Evolutionary conservation across 495 filamentous ascomycete species (phyloP), one percentile per base, ranked within the genome.

Genomic region (Umbilicaria muhlenbergii): DNA sequence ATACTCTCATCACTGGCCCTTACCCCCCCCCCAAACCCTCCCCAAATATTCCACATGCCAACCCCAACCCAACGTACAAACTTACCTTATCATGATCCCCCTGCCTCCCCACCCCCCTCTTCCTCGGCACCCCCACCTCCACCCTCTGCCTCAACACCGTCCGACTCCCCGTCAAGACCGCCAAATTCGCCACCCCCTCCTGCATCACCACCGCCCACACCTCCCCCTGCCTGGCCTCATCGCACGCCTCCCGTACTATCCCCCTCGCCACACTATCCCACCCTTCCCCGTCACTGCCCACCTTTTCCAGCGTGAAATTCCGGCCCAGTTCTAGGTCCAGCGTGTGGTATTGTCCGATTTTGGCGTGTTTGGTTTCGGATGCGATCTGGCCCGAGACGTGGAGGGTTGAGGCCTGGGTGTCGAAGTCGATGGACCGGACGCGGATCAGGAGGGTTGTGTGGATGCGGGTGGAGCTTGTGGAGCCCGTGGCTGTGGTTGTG

Each of bases 181-280:
- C 94, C 43, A 98, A 82, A 66, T 94, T 89, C 40, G 92, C 88
- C 32, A 92, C 49, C 0, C 89, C 91, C 51, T 95, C 89, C 47
- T 94, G 84, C 85, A 96, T 92, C 5, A 95, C 78, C 1, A 95
- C 79, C 2, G 89, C 91, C 35, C 83, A 78, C 16, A 91, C 74
- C 49, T 87, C 81, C 0, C 84, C 85, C 15, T 66, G 63, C 38
- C 68, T 64, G 14, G 80, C 76, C 49, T 80, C 74, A 53, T 83
- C 78, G 2, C 85, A 66, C 1, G 87, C 83, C 57, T 94, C 87
- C 41, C 74, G 70, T 5, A 98, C 67, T 43, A 78, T 75, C 44
- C 82, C 78, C 38, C 83, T 60, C 5, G 88, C 85, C 3, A 98
- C 81, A 56, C 80, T 83, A 58, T 96, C 92, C 91, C 91, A 98